phyloP scores from a whole-genome alignment of 257 asterid species.

The Mitragyna speciosa region DNA sequence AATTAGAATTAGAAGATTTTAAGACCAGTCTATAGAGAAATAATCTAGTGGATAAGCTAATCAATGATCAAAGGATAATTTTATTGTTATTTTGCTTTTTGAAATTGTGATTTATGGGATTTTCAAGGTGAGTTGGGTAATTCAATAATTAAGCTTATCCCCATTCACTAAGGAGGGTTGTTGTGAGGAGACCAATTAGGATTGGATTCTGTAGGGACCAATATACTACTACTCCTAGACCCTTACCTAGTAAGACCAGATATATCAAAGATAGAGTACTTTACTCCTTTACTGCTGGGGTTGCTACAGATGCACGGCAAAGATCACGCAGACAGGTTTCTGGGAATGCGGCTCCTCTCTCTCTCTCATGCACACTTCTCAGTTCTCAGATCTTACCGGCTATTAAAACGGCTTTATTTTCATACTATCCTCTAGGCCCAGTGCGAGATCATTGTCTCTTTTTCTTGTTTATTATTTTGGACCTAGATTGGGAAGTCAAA shows the following conservation, averaged over 20 bases:
- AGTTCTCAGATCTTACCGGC: conserved; percentile 33
- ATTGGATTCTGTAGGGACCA: conserved; percentile 35
- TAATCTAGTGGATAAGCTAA: no score
- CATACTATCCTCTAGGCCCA: conserved; percentile 7
- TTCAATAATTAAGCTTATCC: conserved; percentile 5
- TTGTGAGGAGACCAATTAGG: conserved; percentile 27
- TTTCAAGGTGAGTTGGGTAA: neutral
- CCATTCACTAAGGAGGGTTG: conserved; percentile 28
- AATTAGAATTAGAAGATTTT: neutral
- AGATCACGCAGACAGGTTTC: conserved; percentile 44
- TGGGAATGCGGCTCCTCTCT: conserved; percentile 45
- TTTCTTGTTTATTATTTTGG: no score
- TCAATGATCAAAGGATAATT: neutral
- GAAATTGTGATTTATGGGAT: neutral
- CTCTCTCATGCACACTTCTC: neutral
- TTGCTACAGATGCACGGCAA: conserved; percentile 49
- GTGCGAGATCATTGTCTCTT: no score
- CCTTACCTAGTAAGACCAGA: neutral
- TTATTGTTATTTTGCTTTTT: neutral
- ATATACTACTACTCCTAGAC: conserved; percentile 13
- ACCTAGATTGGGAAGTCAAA: no score
- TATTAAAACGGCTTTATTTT: conserved; percentile 34
- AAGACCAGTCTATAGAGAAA: no score
- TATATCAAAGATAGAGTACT: neutral
- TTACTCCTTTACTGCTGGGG: conserved; percentile 7